A percentile compares a stretch with the other conserved stretches of the same genome.
Evolutionary conservation across 768 basidiomycete species (phyloP).

Genomic region (Amanita rubescens): DNA sequence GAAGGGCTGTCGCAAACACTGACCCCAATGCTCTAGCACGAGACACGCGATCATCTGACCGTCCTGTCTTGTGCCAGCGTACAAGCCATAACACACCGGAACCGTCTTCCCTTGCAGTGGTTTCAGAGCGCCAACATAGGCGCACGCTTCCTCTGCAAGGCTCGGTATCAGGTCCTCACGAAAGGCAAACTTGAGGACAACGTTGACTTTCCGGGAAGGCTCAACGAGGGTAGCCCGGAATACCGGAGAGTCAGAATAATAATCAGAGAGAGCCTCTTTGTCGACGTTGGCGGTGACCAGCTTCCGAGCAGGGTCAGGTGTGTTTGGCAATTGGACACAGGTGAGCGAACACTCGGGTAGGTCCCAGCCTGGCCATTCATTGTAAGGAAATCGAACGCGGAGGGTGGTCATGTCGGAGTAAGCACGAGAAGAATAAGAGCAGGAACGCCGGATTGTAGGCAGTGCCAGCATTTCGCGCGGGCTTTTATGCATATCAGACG

Average conservation of each 20-base stretch:
- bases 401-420: slow-evolving; percentile 17
- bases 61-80: slow-evolving; percentile 22
- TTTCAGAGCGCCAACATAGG: slow-evolving; percentile 24
- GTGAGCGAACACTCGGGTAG: slow-evolving; percentile 23
- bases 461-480: too few species aligned
- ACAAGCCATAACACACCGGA: slow-evolving; percentile 29
- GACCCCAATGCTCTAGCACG: slow-evolving; percentile 30
- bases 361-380: slow-evolving; percentile 29
- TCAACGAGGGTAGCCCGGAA: slow-evolving; percentile 24
- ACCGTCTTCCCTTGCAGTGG: slow-evolving; percentile 26
- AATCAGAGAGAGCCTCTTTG: slow-evolving; percentile 23
- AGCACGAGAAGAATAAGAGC: background rate
- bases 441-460: too few species aligned
- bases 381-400: slow-evolving; percentile 25
- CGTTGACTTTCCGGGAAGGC: slow-evolving; percentile 6
- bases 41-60: slow-evolving; percentile 30
- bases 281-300: slow-evolving; percentile 23
- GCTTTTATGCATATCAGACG: background rate
- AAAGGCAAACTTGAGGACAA: slow-evolving; percentile 32
- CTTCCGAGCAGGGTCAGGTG: slow-evolving; percentile 6
- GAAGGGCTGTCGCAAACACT: slow-evolving; percentile 25
- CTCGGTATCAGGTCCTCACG: slow-evolving; percentile 29
- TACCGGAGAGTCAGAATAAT: slow-evolving; percentile 30
- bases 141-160: slow-evolving; percentile 26
- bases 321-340: slow-evolving; percentile 11